These are phyloP conservation scores for Phanerochaete sordida DNA, from an alignment of 768 basidiomycete genomes.

Conservation along the genomic window DNA sequence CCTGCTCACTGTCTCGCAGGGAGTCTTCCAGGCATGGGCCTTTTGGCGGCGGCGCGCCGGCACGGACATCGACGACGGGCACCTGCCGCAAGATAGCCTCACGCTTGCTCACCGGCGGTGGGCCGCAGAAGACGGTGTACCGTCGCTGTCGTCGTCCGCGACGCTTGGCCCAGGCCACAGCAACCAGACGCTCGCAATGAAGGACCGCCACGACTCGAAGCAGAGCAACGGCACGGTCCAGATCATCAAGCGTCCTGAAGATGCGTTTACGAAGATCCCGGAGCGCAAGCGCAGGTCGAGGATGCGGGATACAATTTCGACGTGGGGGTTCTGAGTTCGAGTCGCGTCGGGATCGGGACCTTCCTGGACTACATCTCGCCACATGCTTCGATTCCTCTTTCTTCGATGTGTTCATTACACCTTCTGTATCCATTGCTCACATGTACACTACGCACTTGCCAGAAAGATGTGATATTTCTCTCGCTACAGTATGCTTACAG, in stretches of 20 bases:
- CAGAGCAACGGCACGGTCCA: slow-evolving; percentile 13
- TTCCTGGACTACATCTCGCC: too few relatives aligned
- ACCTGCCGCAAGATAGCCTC: neutral
- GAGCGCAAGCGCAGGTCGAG: neutral
- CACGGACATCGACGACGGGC: neutral
- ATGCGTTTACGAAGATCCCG: slow-evolving; percentile 17
- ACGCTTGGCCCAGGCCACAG: neutral
- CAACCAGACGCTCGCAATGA: slow-evolving; percentile 2
- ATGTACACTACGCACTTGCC: too few relatives aligned
- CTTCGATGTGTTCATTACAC: too few relatives aligned
- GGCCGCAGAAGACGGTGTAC: neutral
- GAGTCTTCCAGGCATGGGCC: slow-evolving; percentile 20
- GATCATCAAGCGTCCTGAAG: slow-evolving; percentile 23
- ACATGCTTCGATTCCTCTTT: too few relatives aligned
- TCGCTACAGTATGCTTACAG: too few relatives aligned
- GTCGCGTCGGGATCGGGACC: too few relatives aligned
- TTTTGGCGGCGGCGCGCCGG: slow-evolving; percentile 8
- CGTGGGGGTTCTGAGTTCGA: slow-evolving; percentile 7
- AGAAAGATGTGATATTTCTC: too few relatives aligned
- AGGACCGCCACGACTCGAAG: slow-evolving; percentile 11
- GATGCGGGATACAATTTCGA: slow-evolving; percentile 7
- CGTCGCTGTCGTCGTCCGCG: neutral
- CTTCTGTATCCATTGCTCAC: too few relatives aligned
- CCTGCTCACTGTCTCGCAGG: slow-evolving; percentile 7
- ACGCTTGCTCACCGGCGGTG: neutral